Base-by-base conservation (phyloP, 768 basidiomycete species). In the Boletellus emodensis region DNA sequence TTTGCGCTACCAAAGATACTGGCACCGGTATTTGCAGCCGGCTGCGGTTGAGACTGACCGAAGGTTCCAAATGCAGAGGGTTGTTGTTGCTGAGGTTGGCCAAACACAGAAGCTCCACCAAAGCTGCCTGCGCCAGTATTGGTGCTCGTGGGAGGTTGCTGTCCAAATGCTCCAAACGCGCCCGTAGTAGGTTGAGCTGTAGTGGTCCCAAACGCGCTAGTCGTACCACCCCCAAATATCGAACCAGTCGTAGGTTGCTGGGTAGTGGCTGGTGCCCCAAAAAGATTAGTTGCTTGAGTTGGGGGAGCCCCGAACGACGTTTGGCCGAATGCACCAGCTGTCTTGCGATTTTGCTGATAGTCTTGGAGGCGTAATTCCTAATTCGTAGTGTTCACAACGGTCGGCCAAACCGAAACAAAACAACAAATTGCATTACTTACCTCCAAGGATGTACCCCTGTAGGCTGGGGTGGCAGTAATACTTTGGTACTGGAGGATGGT, bases 361-460 rank as follows among this genome's bases (percentile, higher is more conserved):
- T 90, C 88, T 79, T 90, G 86, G 20, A 79, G 48, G 40, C 87
- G 82, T 34, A 90, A 65, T 76, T 90, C 88, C 86, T 89, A 53
- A 22, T 47, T 37, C 12, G 4, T 49, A 47, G 30, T 14, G 38
- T 4, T 55, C 30, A 57, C 15, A 39, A 45, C 45, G 36, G 42
- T 18, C 6, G 34, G 18, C 3, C 32, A 11, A 32, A 39, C 9
- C 3, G 35, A 32, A 44, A 20, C 5, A 33, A 52, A 60, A 67
- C 6, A 32, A 20, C 3, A 32, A 22, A 13, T 13, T 44, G 22
- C 9, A 3, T 46, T 26, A 47, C 73, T 43, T 56, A 83, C 89
- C 76, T 85, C 91, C 54, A 89, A 79, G 18, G 90, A 94, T 53
- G 79, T 83, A 37, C 86, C 85, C 51, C 77, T 70, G 63, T 93